A percentile compares a stretch with the other conserved stretches of the same genome.
Evolutionary conservation across 805 yeast genomes (phyloP).

Genomic region (Candida schatavii): DNA sequence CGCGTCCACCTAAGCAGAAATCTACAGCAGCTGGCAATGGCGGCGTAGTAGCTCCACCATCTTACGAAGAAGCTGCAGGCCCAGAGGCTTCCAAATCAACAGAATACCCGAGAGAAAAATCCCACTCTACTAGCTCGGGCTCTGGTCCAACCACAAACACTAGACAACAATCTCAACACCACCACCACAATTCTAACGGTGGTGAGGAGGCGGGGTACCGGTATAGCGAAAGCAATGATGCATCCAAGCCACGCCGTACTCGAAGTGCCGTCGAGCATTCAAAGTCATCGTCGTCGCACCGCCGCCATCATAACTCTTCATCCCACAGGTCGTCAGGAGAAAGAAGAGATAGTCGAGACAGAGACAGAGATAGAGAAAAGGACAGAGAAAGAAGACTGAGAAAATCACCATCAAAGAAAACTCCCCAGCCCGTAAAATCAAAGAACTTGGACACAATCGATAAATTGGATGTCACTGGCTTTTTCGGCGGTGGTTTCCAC

Average conservation of each 20-base stretch:
- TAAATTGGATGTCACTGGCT: slow-evolving; percentile 91
- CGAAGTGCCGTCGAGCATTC: slow-evolving; percentile 8
- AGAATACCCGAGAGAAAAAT: slow-evolving; percentile 57
- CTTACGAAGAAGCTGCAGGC: slow-evolving; percentile 71
- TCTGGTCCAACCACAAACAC: slow-evolving; percentile 10
- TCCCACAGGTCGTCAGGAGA: slow-evolving; percentile 9
- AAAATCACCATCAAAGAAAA: slow-evolving; percentile 37
- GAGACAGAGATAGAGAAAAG: slow-evolving; percentile 8
- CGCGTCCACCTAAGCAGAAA: slow-evolving; percentile 32
- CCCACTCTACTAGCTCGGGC: slow-evolving; percentile 18
- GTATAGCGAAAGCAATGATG: neutral
- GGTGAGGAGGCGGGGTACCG: too few relatives aligned
- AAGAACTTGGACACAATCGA: slow-evolving; percentile 91
- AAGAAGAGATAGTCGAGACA: slow-evolving; percentile 13
- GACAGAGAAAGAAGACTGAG: slow-evolving; percentile 15
- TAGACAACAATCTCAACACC: neutral
- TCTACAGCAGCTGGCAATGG: neutral
- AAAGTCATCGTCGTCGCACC: neutral
- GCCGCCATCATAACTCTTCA: neutral
- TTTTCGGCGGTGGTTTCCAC: slow-evolving; percentile 92
- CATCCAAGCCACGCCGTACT: slow-evolving; percentile 1
- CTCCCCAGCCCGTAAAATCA: slow-evolving; percentile 48
- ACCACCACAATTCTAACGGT: neutral
- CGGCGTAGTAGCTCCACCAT: slow-evolving; percentile 52
- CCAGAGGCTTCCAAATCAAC: slow-evolving; percentile 30